Evolutionary conservation across 768 basidiomycete species (phyloP).

Genomic region (Tricholoma matsutake): DNA sequence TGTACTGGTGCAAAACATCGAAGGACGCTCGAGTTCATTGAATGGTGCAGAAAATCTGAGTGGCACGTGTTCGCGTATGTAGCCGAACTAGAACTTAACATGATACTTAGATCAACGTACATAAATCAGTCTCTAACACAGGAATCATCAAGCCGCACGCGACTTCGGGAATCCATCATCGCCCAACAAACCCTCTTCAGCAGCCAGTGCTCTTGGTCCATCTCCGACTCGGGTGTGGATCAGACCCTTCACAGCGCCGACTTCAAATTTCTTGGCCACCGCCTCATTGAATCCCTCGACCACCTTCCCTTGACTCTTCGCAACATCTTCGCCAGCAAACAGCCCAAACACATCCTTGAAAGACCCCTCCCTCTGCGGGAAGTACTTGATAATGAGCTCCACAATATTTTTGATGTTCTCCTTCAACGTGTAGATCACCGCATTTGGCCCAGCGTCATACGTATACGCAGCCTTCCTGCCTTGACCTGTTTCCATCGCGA

Average conservation of each 20-base stretch:
- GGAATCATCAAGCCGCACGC: conserved; percentile 23
- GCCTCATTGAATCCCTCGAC: conserved; percentile 73
- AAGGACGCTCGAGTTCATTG: conserved; percentile 5
- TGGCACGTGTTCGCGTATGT: not conserved
- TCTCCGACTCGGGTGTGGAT: conserved; percentile 94
- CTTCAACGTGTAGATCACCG: conserved; percentile 88
- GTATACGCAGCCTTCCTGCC: conserved; percentile 91
- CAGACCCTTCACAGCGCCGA: conserved; percentile 81
- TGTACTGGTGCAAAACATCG: not conserved
- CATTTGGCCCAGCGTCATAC: conserved; percentile 98
- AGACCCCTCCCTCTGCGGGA: conserved; percentile 69
- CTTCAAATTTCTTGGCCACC: conserved; percentile 69
- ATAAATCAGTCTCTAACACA: no score
- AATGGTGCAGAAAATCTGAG: not conserved
- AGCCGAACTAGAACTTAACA: no score
- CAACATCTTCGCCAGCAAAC: conserved; percentile 41
- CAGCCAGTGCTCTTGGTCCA: conserved; percentile 71
- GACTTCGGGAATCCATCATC: conserved; percentile 66
- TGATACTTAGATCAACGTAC: no score
- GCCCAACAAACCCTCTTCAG: conserved; percentile 64
- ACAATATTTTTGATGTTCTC: conserved; percentile 79
- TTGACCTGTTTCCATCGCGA: conserved; percentile 50
- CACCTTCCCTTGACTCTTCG: conserved; percentile 42
- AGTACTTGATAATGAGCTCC: conserved; percentile 73
- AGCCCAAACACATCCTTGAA: conserved; percentile 78